A percentile compares a stretch with the other conserved stretches of the same genome.
Evolutionary conservation across 768 basidiomycete genomes (phyloP).

Genomic region (Pleurotus citrinopileatus): DNA sequence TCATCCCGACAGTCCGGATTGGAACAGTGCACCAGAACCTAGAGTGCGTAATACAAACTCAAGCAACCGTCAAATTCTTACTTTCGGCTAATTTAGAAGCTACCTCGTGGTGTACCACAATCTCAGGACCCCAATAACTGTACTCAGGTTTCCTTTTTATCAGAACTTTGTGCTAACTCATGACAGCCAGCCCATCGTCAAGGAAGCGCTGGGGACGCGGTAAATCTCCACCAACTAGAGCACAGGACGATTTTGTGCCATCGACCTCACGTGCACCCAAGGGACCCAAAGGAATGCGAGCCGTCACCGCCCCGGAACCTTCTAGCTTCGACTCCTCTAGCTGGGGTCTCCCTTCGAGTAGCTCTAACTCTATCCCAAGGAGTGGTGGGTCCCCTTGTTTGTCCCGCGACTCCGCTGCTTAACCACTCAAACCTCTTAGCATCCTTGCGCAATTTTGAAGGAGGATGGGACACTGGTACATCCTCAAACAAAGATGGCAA

Average conservation of each 20-base stretch:
- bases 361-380: not conserved
- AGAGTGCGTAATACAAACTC: not conserved
- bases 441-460: constrained; percentile 1
- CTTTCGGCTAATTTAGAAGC: too few species aligned
- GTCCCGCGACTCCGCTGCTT: not conserved
- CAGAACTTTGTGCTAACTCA: too few species aligned
- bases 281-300: not conserved
- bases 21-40: not conserved
- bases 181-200: too few species aligned
- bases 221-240: too few species aligned
- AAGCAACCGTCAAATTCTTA: not conserved
- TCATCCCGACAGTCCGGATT: not conserved
- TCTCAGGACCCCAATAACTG: too few species aligned
- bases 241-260: too few species aligned
- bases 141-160: too few species aligned
- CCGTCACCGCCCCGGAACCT: not conserved
- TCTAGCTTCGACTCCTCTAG: constrained; percentile 3
- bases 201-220: too few species aligned
- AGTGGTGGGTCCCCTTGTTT: not conserved
- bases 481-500: not conserved
- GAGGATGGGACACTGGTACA: not conserved
- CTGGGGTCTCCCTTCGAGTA: not conserved
- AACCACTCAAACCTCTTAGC: not conserved
- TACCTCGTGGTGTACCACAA: too few species aligned
- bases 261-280: not conserved